phyloP scores from a whole-genome alignment of 2,329 filamentous ascomycete species.

The Trematosphaeria pertusa region DNA sequence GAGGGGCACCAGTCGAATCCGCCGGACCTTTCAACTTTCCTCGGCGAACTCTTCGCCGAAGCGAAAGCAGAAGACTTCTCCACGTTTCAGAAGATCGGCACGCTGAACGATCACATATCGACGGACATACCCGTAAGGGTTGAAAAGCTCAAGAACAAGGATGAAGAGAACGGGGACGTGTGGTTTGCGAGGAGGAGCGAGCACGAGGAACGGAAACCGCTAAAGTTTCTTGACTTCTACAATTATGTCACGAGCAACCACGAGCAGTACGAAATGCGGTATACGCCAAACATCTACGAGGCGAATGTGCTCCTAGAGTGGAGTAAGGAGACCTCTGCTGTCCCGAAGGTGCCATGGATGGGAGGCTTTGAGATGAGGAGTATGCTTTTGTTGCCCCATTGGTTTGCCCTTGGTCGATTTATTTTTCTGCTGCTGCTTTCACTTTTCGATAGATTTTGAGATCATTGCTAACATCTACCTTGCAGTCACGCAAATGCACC shows the following conservation, averaged over 20 bases:
- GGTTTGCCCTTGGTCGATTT: too few species aligned
- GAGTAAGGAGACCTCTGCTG: too few species aligned
- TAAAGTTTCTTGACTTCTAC: constrained; percentile 70
- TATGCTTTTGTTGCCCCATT: too few species aligned
- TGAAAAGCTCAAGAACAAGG: constrained; percentile 22
- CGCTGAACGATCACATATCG: background rate
- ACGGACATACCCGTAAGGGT: constrained; percentile 3
- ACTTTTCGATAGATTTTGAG: background rate
- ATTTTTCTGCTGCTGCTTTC: constrained; percentile 4
- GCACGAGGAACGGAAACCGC: constrained; percentile 61
- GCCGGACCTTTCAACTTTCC: constrained; percentile 1
- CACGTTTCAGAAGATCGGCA: constrained; percentile 4
- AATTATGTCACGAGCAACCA: constrained; percentile 65
- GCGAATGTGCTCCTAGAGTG: constrained; percentile 54
- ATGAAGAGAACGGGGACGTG: constrained; percentile 52
- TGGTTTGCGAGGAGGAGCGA: constrained; percentile 67
- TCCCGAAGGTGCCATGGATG: too few species aligned
- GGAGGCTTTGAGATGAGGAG: constrained; percentile 39
- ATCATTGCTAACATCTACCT: constrained; percentile 16
- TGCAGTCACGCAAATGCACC: constrained; percentile 68
- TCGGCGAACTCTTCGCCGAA: constrained; percentile 4
- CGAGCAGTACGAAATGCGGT: constrained; percentile 62
- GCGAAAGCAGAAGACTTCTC: constrained; percentile 7
- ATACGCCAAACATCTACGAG: constrained; percentile 64
- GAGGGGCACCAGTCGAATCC: constrained; percentile 1